phyloP scores from a whole-genome alignment of 257 asterid species.

The Ilex aquifolium region DNA sequence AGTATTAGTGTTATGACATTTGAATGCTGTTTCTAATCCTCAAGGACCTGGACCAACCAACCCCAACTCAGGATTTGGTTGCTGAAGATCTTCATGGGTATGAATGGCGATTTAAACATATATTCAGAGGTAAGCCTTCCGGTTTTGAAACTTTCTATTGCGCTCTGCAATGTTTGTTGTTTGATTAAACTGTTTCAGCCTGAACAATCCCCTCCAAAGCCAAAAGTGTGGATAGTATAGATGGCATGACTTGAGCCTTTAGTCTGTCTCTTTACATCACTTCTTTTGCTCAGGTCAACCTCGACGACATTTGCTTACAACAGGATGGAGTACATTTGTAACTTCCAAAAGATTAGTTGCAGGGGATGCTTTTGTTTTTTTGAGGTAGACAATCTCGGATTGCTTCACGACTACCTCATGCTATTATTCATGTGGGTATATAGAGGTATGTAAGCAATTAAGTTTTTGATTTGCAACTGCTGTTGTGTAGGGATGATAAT shows the following conservation, averaged over 20 bases:
- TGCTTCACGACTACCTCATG: neutral
- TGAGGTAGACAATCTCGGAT: conserved; percentile 42
- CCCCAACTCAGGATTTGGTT: conserved; percentile 79
- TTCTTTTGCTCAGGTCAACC: conserved; percentile 61
- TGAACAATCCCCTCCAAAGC: too few relatives aligned
- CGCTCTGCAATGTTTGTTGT: neutral
- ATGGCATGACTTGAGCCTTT: too few relatives aligned
- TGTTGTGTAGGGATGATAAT: conserved; percentile 42
- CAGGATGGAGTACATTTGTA: conserved; percentile 86
- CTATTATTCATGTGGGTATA: too few relatives aligned
- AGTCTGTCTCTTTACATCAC: neutral
- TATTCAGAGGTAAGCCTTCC: conserved; percentile 57
- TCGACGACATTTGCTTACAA: conserved; percentile 68
- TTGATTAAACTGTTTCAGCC: neutral
- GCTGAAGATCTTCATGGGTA: conserved; percentile 79
- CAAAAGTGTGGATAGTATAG: too few relatives aligned
- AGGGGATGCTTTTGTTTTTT: conserved; percentile 65
- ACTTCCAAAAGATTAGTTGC: conserved; percentile 71
- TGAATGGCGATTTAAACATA: conserved; percentile 93
- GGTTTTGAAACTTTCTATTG: conserved; percentile 3
- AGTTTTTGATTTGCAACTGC: conserved; percentile 1
- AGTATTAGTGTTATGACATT: conserved; percentile 2
- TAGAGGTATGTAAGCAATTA: neutral
- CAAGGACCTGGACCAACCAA: conserved; percentile 76
- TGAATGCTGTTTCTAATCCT: conserved; percentile 9